A percentile compares a stretch with the other conserved stretches of the same genome.
Evolutionary conservation across 2,329 filamentous ascomycete genomes (phyloP).

Genomic region (Talaromyces amestolkiae): DNA sequence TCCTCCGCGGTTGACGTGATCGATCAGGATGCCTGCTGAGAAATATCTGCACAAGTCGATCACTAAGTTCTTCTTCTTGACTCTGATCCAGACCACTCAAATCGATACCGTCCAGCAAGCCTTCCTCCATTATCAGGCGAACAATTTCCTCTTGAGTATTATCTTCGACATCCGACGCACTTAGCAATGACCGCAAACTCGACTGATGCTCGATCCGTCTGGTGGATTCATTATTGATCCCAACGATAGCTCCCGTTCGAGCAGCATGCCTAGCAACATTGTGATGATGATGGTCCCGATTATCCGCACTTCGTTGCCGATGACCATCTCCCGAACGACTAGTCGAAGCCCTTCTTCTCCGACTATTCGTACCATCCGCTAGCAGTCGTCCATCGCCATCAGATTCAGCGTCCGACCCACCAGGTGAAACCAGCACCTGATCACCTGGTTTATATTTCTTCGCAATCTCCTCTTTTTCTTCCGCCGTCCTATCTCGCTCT

Average conservation of each 20-base stretch:
- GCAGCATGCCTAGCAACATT: conserved; percentile 23
- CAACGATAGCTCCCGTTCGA: conserved; percentile 25
- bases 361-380: conserved; percentile 57
- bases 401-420: conserved; percentile 34
- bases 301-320: conserved; percentile 39
- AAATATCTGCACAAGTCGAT: conserved; percentile 86
- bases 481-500: conserved; percentile 63
- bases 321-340: conserved; percentile 26
- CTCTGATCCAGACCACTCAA: conserved; percentile 79
- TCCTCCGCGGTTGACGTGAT: conserved; percentile 35
- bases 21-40: conserved; percentile 63
- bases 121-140: conserved; percentile 83
- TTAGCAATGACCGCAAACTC: conserved; percentile 80
- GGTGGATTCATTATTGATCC: conserved; percentile 34
- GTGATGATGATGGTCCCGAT: conserved; percentile 35
- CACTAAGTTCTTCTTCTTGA: conserved; percentile 86
- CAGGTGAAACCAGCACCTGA: conserved; percentile 63
- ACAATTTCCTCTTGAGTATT: conserved; percentile 80
- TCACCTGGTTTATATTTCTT: conserved; percentile 78
- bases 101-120: conserved; percentile 82
- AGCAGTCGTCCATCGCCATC: conserved; percentile 66
- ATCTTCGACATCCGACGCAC: conserved; percentile 70
- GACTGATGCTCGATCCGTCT: conserved; percentile 83
- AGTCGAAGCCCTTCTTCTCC: conserved; percentile 28
- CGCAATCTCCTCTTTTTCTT: conserved; percentile 74